Percentiles rank a stretch among this genome's conserved stretches.
phyloP scores from a whole-genome alignment of 257 asterid genomes.

The Nicotiana benthamiana region DNA sequence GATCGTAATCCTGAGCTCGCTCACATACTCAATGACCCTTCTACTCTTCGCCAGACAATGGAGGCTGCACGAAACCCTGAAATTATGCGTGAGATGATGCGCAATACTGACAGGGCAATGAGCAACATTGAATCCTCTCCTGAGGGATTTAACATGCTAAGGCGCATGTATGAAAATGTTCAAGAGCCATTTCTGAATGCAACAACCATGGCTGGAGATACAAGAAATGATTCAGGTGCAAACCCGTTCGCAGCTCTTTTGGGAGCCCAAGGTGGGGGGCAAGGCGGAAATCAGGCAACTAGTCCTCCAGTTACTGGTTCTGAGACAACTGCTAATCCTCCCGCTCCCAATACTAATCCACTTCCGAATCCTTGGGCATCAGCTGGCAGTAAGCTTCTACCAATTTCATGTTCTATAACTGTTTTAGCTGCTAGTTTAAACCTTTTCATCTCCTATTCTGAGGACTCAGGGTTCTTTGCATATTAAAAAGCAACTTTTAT shows the following conservation, averaged over 20 bases:
- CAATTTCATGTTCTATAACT: neutral
- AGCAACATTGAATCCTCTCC: conserved; percentile 53
- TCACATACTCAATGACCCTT: conserved; percentile 47
- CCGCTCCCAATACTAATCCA: conserved; percentile 47
- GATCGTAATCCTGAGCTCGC: conserved; percentile 50
- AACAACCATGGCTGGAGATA: conserved; percentile 38
- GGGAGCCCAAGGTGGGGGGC: conserved; percentile 33
- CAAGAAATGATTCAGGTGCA: conserved; percentile 27
- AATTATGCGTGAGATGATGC: conserved; percentile 60
- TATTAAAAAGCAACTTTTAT: neutral
- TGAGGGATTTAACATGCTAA: conserved; percentile 52
- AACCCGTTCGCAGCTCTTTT: conserved; percentile 39
- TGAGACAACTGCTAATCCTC: conserved; percentile 23
- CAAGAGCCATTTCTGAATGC: conserved; percentile 53
- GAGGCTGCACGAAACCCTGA: conserved; percentile 62
- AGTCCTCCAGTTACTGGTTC: conserved; percentile 24
- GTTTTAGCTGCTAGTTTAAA: neutral
- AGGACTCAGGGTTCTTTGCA: neutral
- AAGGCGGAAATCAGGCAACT: conserved; percentile 16
- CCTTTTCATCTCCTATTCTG: neutral
- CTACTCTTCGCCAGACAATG: conserved; percentile 52
- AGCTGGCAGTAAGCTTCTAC: conserved; percentile 28
- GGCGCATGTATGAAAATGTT: conserved; percentile 54
- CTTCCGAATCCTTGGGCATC: conserved; percentile 56
- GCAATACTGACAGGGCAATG: conserved; percentile 52